Base-by-base conservation (phyloP, 2,329 filamentous ascomycete species). In the Penicillium polonicum region DNA sequence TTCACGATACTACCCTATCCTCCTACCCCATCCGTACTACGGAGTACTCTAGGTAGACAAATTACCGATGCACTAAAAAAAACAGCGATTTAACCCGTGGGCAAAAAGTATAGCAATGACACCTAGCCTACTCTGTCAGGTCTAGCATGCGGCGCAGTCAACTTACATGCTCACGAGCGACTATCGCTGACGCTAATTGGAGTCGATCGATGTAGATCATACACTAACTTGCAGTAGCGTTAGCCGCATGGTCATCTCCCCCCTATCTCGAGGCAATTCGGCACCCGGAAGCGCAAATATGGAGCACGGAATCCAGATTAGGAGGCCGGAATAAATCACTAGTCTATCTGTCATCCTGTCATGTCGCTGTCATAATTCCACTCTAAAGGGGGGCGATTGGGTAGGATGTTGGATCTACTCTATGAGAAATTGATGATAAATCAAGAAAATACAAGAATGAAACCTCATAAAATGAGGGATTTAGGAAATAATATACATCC, bases 61-160 rank as follows among this genome's bases (percentile, higher is more conserved):
- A 4, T n/a, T 25, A 27, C 17, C 21, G 27, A 41, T 15, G 46
- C 39, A 33, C 46, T 39, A 51, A 45, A 27, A 39, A 10, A 25
- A 15, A 31, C 25, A 13, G 7, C 7, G 1, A 12, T 9, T 6
- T 5, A 35, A 48, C 35, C 27, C 35, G 27, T 13, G 25, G 23
- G 9, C 31, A 31, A 44, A 44, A 55, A 55, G 25, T 52, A 39
- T 35, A 17, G 25, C 23, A 9, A 45, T 42, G 13, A 3, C 29
- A 36, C 1, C n/a, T 38, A 29, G 39, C 39, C 42, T 19, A 46
- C 21, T 36, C 17, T 23, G 35, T 33, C 17, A 17, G 42, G 5
- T 33, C 10, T 6, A 27, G n/a, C 27, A 41, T 52, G 49, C n/a
- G 55, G 55, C 48, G 49, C 55, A 57, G 55, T 48, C 55, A 53